Conservation (phyloP, 768 basidiomycete species). For the Myochromella boudieri region DNA sequence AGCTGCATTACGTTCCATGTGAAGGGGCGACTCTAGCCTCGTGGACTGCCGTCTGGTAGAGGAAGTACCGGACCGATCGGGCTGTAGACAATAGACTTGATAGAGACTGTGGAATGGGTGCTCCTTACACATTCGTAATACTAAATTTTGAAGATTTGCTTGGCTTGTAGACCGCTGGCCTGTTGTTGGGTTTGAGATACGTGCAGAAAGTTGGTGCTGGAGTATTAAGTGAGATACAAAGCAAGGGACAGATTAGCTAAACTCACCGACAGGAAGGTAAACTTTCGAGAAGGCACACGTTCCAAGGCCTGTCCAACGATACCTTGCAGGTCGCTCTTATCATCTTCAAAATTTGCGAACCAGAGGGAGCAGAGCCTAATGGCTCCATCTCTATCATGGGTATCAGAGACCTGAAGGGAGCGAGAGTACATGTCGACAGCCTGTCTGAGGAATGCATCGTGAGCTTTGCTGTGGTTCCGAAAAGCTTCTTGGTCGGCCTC, state of each 20-base stretch:
- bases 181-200: slow-evolving; percentile 53
- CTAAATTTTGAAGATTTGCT: slow-evolving; percentile 55
- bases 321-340: slow-evolving; percentile 38
- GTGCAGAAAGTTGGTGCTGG: slow-evolving; percentile 89
- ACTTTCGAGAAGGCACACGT: slow-evolving; percentile 80
- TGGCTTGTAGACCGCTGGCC: slow-evolving; percentile 40
- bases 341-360: slow-evolving; percentile 82
- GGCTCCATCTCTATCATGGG: slow-evolving; percentile 72
- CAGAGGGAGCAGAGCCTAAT: slow-evolving; percentile 89
- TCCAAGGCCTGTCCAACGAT: slow-evolving; percentile 45
- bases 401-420: slow-evolving; percentile 67
- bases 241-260: background rate
- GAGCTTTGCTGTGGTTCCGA: slow-evolving; percentile 52
- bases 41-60: slow-evolving; percentile 43
- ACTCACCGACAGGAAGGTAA: slow-evolving; percentile 76
- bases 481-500: slow-evolving; percentile 49
- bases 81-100: slow-evolving; percentile 77
- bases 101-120: slow-evolving; percentile 95
- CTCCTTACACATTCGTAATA: slow-evolving; percentile 78
- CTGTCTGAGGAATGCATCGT: slow-evolving; percentile 63
- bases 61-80: slow-evolving; percentile 22
- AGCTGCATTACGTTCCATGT: slow-evolving; percentile 61
- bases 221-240: slow-evolving; percentile 2
- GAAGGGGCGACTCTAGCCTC: slow-evolving; percentile 43
- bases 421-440: slow-evolving; percentile 87